These are phyloP conservation scores for Leishmania major DNA, from an alignment of 208 protist species.

Conservation along the genomic window DNA sequence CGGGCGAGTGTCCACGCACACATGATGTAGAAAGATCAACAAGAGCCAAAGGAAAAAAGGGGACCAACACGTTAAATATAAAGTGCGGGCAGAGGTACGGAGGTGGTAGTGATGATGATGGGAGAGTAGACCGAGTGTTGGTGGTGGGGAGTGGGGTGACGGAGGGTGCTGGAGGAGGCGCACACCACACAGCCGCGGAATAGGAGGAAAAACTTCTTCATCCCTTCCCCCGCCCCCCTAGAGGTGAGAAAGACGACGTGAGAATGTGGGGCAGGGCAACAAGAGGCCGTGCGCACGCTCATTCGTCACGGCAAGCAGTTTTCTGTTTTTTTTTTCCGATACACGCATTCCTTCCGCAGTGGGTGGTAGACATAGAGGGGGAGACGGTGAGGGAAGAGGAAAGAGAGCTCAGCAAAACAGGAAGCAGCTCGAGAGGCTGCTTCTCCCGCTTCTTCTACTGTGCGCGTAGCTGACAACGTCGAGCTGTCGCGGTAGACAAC, in stretches of 20 bases:
- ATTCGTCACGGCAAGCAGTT: neutral
- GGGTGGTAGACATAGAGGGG: neutral
- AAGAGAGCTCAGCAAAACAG: neutral
- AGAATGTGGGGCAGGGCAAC: neutral
- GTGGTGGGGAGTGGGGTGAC: neutral
- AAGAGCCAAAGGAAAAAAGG: slow-evolving; percentile 1
- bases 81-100: neutral
- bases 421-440: neutral
- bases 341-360: neutral
- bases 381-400: neutral
- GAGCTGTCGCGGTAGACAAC: neutral
- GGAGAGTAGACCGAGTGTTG: neutral
- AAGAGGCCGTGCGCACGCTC: neutral
- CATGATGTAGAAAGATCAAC: neutral
- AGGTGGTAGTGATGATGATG: too few relatives aligned
- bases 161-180: neutral
- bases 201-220: neutral
- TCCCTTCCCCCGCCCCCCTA: neutral
- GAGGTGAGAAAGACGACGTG: neutral
- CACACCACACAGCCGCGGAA: neutral
- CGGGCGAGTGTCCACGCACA: too few relatives aligned
- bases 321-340: neutral
- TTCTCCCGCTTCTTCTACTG: neutral
- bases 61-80: neutral
- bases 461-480: neutral